These are phyloP conservation scores for Strobilomyces confusus DNA, from an alignment of 768 basidiomycete genomes.

Conservation along the genomic window DNA sequence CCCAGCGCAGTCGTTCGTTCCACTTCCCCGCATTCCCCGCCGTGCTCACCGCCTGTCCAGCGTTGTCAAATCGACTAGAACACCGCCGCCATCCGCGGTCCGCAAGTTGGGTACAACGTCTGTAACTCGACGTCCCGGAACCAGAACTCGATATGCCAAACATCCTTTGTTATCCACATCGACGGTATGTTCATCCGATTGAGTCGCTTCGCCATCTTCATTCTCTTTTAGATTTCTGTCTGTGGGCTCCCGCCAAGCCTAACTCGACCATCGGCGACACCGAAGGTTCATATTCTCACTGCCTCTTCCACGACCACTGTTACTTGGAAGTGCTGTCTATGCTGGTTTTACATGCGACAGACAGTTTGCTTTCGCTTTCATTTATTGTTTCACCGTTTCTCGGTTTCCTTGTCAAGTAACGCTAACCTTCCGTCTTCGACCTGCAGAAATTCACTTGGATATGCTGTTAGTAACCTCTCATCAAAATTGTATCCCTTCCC, in stretches of 20 bases:
- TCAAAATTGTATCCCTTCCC: neutral
- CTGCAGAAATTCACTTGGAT: neutral
- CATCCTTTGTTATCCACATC: slow-evolving; percentile 57
- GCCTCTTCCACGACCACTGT: too few species aligned
- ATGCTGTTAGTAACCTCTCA: neutral
- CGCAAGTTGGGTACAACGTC: slow-evolving; percentile 62
- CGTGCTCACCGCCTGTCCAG: slow-evolving; percentile 23
- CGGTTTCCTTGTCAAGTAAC: too few species aligned
- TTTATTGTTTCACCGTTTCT: too few species aligned
- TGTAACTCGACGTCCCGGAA: slow-evolving; percentile 68
- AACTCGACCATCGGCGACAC: slow-evolving; percentile 56
- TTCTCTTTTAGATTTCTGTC: slow-evolving; percentile 54
- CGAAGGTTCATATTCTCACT: too few species aligned
- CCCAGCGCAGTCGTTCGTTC: slow-evolving; percentile 41
- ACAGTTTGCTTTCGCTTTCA: too few species aligned
- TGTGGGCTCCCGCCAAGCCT: slow-evolving; percentile 56
- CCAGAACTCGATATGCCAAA: slow-evolving; percentile 66
- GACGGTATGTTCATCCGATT: slow-evolving; percentile 26
- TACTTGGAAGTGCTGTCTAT: too few species aligned
- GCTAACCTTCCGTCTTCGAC: neutral
- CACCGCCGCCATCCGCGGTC: slow-evolving; percentile 43
- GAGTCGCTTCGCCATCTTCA: neutral
- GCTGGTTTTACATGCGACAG: too few species aligned
- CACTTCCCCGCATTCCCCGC: neutral
- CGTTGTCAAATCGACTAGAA: slow-evolving; percentile 48